Evolutionary conservation across 225 moss, liverwort and hornwort species (phyloP).

Genomic region (Marchantia paleacea): DNA sequence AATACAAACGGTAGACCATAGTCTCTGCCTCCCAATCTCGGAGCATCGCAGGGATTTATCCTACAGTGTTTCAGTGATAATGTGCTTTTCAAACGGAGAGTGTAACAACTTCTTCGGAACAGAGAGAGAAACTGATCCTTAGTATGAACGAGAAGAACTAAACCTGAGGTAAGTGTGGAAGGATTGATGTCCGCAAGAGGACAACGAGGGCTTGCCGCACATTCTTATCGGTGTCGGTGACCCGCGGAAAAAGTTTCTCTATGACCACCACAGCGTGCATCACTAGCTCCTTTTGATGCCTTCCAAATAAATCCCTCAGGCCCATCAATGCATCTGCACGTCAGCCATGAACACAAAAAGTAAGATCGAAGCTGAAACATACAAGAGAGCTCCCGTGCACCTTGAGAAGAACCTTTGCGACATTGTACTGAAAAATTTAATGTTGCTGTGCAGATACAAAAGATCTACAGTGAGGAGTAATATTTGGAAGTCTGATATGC

Average conservation of each 20-base stretch:
- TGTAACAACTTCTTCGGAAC: background rate
- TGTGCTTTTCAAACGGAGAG: too few species aligned
- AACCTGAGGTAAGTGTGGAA: conserved; percentile 88
- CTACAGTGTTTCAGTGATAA: too few species aligned
- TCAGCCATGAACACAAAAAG: background rate
- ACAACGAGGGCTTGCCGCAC: conserved; percentile 75
- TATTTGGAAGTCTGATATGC: background rate
- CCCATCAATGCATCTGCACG: conserved; percentile 80
- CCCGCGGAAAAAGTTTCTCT: conserved; percentile 81
- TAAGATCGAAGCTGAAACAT: background rate
- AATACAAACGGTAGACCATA: too few species aligned
- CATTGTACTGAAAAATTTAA: too few species aligned
- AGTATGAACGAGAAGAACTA: background rate
- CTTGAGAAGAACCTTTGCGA: too few species aligned
- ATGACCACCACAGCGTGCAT: conserved; percentile 76
- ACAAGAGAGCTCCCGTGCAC: background rate
- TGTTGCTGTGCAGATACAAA: background rate
- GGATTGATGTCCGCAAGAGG: conserved; percentile 67
- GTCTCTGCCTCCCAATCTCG: too few species aligned
- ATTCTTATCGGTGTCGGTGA: conserved; percentile 77
- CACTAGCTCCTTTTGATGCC: conserved; percentile 70
- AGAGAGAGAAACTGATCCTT: background rate
- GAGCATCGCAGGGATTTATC: too few species aligned
- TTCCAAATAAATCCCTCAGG: conserved; percentile 71
- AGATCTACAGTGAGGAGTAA: too few species aligned